phyloP scores from a whole-genome alignment of 2,329 filamentous ascomycete species.

The Aureobasidium sp. region DNA sequence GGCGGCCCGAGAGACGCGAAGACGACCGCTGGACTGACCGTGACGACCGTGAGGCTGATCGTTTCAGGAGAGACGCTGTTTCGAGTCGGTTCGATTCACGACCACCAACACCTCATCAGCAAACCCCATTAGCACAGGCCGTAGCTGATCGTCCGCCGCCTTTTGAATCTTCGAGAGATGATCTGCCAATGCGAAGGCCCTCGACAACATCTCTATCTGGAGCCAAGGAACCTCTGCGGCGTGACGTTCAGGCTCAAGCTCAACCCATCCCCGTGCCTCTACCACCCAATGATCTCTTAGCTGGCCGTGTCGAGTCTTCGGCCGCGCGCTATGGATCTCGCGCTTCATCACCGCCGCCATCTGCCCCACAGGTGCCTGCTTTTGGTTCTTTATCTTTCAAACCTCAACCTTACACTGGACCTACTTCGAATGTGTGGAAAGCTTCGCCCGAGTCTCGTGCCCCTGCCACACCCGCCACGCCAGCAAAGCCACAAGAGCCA shows the following conservation, averaged over 20 bases:
- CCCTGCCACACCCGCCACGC: constrained; percentile 1
- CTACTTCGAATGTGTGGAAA: constrained; percentile 37
- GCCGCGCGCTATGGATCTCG: constrained; percentile 41
- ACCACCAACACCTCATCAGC: constrained; percentile 20
- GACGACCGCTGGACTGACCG: constrained; percentile 35
- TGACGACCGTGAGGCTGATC: constrained; percentile 34
- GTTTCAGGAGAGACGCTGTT: constrained; percentile 26
- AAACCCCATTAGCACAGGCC: constrained; percentile 27
- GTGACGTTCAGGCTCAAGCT: constrained; percentile 25
- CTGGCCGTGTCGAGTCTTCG: constrained; percentile 40
- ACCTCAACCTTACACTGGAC: constrained; percentile 16
- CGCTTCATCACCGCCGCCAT: constrained; percentile 46
- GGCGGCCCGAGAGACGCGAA: constrained; percentile 40
- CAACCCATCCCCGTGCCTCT: constrained; percentile 19
- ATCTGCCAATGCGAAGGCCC: constrained; percentile 19
- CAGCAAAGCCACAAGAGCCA: constrained; percentile 2
- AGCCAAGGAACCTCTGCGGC: constrained; percentile 18
- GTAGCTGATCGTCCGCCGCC: constrained; percentile 29
- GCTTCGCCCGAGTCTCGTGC: constrained; percentile 30
- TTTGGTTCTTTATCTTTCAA: constrained; percentile 39
- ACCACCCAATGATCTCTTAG: constrained; percentile 39
- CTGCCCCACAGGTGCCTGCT: constrained; percentile 49
- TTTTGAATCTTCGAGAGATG: constrained; percentile 30
- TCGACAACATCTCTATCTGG: constrained; percentile 22
- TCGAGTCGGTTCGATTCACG: constrained; percentile 26